Evolutionary conservation across 306 rosid species (phyloP).

Genomic region (Sicyos baderoa): DNA sequence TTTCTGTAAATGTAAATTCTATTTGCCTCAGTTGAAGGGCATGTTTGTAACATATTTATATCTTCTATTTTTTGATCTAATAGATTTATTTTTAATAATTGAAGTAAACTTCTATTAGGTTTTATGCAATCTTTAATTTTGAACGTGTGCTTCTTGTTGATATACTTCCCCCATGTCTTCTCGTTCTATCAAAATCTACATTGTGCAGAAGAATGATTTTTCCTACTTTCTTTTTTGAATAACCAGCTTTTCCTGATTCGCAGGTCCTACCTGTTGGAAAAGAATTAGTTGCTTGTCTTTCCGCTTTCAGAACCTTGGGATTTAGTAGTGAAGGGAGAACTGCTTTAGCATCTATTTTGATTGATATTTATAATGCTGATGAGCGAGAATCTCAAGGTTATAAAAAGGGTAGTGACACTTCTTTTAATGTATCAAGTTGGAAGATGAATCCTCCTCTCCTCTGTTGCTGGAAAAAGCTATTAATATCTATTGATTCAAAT

Average conservation of each 20-base stretch:
- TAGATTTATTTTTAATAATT: neutral
- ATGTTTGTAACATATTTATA: neutral
- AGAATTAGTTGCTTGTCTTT: slow-evolving; percentile 76
- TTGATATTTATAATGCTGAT: slow-evolving; percentile 26
- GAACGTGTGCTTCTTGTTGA: slow-evolving; percentile 12
- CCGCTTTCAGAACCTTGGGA: slow-evolving; percentile 65
- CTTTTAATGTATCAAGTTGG: slow-evolving; percentile 52
- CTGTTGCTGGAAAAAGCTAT: slow-evolving; percentile 53
- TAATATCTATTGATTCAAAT: slow-evolving; percentile 49
- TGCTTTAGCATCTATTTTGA: slow-evolving; percentile 45
- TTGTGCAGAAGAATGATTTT: neutral
- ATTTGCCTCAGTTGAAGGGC: neutral
- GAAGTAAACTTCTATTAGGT: neutral
- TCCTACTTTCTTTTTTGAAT: slow-evolving; percentile 22
- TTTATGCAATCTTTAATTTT: neutral
- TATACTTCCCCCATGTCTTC: neutral
- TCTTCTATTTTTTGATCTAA: neutral
- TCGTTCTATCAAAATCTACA: slow-evolving; percentile 1
- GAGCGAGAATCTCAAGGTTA: slow-evolving; percentile 39
- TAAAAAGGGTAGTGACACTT: slow-evolving; percentile 34
- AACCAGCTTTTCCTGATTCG: slow-evolving; percentile 25
- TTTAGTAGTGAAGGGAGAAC: slow-evolving; percentile 54
- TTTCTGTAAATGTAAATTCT: neutral
- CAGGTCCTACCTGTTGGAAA: slow-evolving; percentile 86
- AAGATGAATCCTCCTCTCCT: slow-evolving; percentile 70